Evolutionary conservation across 2,329 filamentous ascomycete species (phyloP), one percentile per base, ranked within the genome.

Genomic region (Alternaria brassicicola): DNA sequence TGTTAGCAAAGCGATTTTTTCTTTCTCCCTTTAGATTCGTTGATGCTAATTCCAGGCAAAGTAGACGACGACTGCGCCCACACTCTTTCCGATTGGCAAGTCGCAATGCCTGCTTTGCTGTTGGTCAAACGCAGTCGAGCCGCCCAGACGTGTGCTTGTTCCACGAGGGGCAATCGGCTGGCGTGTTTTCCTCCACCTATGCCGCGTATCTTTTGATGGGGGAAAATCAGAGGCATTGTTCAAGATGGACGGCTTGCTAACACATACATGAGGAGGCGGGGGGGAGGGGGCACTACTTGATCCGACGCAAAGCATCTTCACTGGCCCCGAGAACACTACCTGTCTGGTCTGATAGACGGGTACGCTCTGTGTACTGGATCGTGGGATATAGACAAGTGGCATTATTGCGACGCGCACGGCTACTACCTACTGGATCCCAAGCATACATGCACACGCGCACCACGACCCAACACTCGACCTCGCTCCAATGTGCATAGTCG

Each of bases 401-500:
- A 33, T 33, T 6, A 15, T 12, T 33, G 15, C 30, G 12, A 6
- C 30, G 13, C 30, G 15, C 30, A 33, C 13, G 4, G 10, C 30
- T 33, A 13, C 30, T 33, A 5, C 13, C n/a, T n/a, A n/a, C n/a
- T n/a, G n/a, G n/a, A n/a, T n/a, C n/a, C n/a, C 12, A 33, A 2
- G n/a, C 31, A n/a, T n/a, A 35, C 15, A n/a, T 8, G 19, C n/a
- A 36, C n/a, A 17, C 35, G 4, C 21, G n/a, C 39, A 42, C 12
- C n/a, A n/a, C n/a, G n/a, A n/a, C n/a, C n/a, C n/a, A n/a, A n/a
- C n/a, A n/a, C n/a, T n/a, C n/a, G n/a, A n/a, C n/a, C n/a, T n/a
- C n/a, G n/a, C n/a, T n/a, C 8, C 25, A 30, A 75, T 74, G 72
- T 75, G 71, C 52, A 35, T 51, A 26, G 60, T 72, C 28, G 35